Conservation (phyloP, 2,329 filamentous ascomycete species). For the Pseudopyrenochaeta lycopersici region DNA sequence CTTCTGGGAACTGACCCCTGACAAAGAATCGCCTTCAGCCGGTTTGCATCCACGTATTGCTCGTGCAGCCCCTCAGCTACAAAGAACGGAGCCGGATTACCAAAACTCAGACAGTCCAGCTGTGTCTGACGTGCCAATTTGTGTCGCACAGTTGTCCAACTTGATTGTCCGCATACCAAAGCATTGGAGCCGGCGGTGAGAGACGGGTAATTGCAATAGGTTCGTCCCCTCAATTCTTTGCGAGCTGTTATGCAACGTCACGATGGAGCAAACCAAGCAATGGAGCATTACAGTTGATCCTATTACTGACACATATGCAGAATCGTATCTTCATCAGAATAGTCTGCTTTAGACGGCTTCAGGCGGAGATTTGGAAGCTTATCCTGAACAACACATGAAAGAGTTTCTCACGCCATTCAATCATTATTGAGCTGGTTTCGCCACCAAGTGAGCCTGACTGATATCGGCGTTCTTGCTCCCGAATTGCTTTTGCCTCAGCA, state of each 20-base stretch:
- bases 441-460: conserved; percentile 5
- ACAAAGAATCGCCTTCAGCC: conserved; percentile 49
- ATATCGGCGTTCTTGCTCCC: conserved; percentile 1
- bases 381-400: neutral
- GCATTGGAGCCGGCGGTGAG: conserved; percentile 37
- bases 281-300: conserved; percentile 21
- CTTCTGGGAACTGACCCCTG: conserved; percentile 40
- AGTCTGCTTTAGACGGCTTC: conserved; percentile 19
- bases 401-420: conserved; percentile 8
- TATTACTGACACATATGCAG: conserved; percentile 40
- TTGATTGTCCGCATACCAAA: conserved; percentile 39
- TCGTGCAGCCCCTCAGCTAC: conserved; percentile 37
- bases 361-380: conserved; percentile 20
- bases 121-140: conserved; percentile 31
- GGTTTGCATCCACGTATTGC: conserved; percentile 43
- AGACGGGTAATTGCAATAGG: conserved; percentile 46
- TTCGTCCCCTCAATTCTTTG: conserved; percentile 42
- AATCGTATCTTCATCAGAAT: conserved; percentile 18
- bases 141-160: conserved; percentile 27
- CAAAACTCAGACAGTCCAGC: conserved; percentile 45
- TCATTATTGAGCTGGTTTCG: conserved; percentile 11
- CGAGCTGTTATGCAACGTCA: conserved; percentile 41
- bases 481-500: conserved; percentile 8
- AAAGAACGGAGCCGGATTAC: conserved; percentile 46
- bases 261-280: conserved; percentile 44